Base-by-base conservation (phyloP, 192 early-diverging fungal species). In the Backusella macrospora region DNA sequence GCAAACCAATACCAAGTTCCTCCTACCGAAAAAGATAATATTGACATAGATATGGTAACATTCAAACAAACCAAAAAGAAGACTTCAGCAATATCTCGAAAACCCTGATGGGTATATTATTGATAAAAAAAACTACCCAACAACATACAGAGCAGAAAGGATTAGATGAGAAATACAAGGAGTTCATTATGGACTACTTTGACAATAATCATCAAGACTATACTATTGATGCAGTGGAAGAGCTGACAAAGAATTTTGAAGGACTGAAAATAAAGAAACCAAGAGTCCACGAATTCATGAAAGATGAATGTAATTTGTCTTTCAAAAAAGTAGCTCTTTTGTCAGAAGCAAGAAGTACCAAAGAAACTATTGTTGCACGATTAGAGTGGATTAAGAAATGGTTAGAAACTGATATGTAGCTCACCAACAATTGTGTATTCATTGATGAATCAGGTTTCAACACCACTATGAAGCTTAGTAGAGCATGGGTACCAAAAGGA, bases 281-380 rank as follows among this genome's bases (percentile, higher is more conserved):
- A 43, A 68, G 66, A 44, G 65, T 66, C 7, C 65, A 66, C 44
- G 15, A 66, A 40, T 66, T 66, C 44, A 66, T 66, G 65, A 66
- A 26, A 23, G 65, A 66, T 18, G 42, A 66, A 14, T 66, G 65
- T 43, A 66, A 66, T 43, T 38, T 66, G 15, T 44, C 0, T 10
- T 21, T 66, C 15, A 44, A 44, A 42, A 23, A 66, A 44, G 38
- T 40, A 42, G 3, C 65, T 2, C 21, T 43, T 40, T 66, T 16
- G 65, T 13, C 62, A 21, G 62, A 63, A 12, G 62, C 62, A 37
- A 63, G 62, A 37, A 7, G 12, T 29, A 63, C 7, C 2, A 5
- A 18, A 37, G 26, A 63, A 29, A 63, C 62, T 1, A 63, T 63
- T 29, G 12, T 3, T 4, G 26, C 13, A 37, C 21, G 26, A 4